Conservation (phyloP, 2,329 filamentous ascomycete genomes). For the Colletotrichum nymphaeae region DNA sequence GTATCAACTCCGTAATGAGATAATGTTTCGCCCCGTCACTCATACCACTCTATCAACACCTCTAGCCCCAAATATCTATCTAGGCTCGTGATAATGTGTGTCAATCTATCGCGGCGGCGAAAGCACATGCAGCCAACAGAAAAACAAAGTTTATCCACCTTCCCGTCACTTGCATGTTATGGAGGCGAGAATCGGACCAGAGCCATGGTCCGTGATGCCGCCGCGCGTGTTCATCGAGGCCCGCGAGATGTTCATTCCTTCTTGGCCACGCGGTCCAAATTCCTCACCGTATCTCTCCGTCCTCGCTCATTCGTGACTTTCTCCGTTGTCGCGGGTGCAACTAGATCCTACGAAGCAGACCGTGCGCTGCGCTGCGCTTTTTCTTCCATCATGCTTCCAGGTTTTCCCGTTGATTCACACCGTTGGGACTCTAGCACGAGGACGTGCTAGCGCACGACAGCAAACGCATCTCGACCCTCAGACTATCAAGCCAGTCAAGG, state of each 20-base stretch:
- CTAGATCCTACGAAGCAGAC: not conserved
- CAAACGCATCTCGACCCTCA: not conserved
- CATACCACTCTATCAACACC: not conserved
- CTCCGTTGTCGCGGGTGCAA: not conserved
- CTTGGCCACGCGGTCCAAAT: not conserved
- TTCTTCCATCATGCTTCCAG: not conserved
- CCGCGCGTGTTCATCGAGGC: not conserved
- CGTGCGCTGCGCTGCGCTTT: not conserved
- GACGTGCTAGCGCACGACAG: not conserved
- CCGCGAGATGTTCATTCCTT: not conserved
- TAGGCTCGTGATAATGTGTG: not conserved
- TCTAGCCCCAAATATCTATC: not conserved
- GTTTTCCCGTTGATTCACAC: not conserved
- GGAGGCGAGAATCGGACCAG: slow-evolving; percentile 5
- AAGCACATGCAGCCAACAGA: not conserved
- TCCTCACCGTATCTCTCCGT: not conserved
- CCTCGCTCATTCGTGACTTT: not conserved
- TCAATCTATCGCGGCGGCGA: not conserved
- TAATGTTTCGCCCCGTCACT: not conserved
- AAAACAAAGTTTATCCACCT: not conserved
- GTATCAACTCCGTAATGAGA: not conserved
- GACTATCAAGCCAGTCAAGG: not conserved
- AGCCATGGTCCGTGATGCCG: not conserved
- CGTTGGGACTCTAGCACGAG: not conserved
- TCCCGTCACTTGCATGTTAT: not conserved